Evolutionary conservation across 2,329 filamentous ascomycete genomes (phyloP).

Genomic region (Xylariaceae sp.): DNA sequence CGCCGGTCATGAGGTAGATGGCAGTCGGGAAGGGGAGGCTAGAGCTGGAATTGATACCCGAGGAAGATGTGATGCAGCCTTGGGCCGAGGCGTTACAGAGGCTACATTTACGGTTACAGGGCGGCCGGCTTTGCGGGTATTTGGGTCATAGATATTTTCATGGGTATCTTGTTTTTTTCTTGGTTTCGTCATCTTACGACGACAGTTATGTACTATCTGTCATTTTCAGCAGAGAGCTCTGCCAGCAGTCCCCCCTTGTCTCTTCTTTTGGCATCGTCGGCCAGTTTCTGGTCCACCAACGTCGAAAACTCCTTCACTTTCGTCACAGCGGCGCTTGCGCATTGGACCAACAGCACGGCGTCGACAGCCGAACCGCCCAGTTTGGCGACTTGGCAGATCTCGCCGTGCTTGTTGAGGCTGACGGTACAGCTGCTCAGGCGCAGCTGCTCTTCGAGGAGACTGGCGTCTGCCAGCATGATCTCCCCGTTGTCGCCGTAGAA

Average conservation of each 20-base stretch:
- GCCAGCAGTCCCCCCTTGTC: constrained; percentile 77
- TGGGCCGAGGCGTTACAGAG: background rate
- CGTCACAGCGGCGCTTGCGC: constrained; percentile 68
- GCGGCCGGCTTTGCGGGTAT: constrained; percentile 2
- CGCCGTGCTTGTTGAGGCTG: constrained; percentile 83
- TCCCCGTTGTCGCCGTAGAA: constrained; percentile 75
- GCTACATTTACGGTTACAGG: constrained; percentile 13
- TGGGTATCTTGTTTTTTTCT: constrained; percentile 36
- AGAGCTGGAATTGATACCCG: constrained; percentile 3
- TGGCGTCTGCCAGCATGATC: constrained; percentile 69
- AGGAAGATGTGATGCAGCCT: background rate
- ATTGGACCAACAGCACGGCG: constrained; percentile 73
- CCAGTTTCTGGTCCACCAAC: constrained; percentile 69
- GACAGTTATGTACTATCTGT: constrained; percentile 51
- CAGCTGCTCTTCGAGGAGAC: constrained; percentile 72
- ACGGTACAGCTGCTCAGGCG: constrained; percentile 72
- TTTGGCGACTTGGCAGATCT: constrained; percentile 90
- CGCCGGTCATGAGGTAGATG: constrained; percentile 80
- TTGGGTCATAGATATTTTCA: constrained; percentile 24
- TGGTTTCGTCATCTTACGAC: constrained; percentile 15
- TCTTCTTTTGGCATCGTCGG: constrained; percentile 73
- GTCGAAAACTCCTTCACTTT: constrained; percentile 80
- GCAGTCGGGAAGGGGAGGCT: constrained; percentile 6
- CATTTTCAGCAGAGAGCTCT: constrained; percentile 81
- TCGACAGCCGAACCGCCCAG: constrained; percentile 81